Conservation (phyloP, 345 rosid species). For the Pseudoturritis turrita region DNA sequence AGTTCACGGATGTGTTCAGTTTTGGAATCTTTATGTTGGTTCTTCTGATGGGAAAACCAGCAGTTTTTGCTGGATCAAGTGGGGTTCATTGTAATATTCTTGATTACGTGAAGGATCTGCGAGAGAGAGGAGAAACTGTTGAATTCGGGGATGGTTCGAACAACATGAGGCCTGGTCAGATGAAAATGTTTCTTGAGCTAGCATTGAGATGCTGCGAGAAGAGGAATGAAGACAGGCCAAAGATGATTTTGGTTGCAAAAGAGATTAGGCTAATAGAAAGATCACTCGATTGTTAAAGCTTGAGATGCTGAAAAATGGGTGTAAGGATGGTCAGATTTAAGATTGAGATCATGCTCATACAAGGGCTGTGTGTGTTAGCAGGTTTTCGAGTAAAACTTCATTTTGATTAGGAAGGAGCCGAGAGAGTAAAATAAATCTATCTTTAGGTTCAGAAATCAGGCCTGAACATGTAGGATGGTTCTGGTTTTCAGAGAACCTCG, state of each 20-base stretch:
- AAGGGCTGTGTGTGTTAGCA: no score
- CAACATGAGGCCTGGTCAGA: background rate
- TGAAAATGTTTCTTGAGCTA: background rate
- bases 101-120: background rate
- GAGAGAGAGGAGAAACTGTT: background rate
- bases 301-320: background rate
- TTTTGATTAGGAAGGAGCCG: background rate
- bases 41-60: constrained; percentile 4
- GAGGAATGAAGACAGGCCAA: constrained; percentile 9
- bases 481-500: background rate
- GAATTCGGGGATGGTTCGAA: background rate
- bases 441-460: background rate
- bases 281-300: background rate
- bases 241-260: constrained; percentile 9
- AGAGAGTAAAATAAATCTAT: background rate
- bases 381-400: background rate
- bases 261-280: background rate
- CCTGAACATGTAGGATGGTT: background rate
- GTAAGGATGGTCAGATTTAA: background rate
- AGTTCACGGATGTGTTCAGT: background rate
- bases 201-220: constrained; percentile 12
- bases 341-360: no score
- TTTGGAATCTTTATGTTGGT: constrained; percentile 5
- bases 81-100: background rate
- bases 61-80: background rate